Evolutionary conservation across 2,329 filamentous ascomycete genomes (phyloP).

Genomic region (Botrytis byssoidea): DNA sequence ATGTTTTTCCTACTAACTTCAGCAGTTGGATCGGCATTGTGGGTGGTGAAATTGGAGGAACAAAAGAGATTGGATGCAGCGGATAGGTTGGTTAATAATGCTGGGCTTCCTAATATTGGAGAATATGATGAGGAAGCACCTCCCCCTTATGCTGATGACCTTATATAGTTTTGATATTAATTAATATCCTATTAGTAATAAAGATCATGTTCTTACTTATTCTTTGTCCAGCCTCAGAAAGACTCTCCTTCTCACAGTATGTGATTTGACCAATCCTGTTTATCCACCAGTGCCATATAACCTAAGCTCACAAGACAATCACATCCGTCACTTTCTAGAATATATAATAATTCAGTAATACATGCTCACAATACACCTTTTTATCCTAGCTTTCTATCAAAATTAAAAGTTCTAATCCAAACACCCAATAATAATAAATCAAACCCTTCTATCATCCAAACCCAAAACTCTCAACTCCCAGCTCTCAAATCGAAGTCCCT

Average conservation of each 20-base stretch:
- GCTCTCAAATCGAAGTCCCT: too few relatives aligned
- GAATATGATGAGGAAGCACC: constrained; percentile 29
- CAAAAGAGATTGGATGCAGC: constrained; percentile 34
- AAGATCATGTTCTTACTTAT: background rate
- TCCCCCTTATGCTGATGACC: constrained; percentile 35
- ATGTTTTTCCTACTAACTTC: constrained; percentile 93
- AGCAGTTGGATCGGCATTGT: constrained; percentile 79
- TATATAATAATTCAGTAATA: background rate
- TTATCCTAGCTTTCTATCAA: background rate
- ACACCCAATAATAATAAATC: too few relatives aligned
- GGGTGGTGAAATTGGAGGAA: constrained; percentile 77
- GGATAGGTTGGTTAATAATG: constrained; percentile 20
- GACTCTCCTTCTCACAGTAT: background rate
- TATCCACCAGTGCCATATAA: background rate
- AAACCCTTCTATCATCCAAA: too few relatives aligned
- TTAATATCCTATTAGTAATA: background rate
- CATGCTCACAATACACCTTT: background rate
- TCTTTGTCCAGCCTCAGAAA: background rate
- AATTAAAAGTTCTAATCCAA: too few relatives aligned
- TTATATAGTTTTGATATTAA: constrained; percentile 26
- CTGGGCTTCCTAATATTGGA: constrained; percentile 12
- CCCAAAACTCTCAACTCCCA: too few relatives aligned
- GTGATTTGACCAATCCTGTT: background rate
- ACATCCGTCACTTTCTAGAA: background rate
- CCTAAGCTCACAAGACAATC: background rate